phyloP scores from a whole-genome alignment of 371 early-diverging fungal genomes.

The Coemansia sp. region DNA sequence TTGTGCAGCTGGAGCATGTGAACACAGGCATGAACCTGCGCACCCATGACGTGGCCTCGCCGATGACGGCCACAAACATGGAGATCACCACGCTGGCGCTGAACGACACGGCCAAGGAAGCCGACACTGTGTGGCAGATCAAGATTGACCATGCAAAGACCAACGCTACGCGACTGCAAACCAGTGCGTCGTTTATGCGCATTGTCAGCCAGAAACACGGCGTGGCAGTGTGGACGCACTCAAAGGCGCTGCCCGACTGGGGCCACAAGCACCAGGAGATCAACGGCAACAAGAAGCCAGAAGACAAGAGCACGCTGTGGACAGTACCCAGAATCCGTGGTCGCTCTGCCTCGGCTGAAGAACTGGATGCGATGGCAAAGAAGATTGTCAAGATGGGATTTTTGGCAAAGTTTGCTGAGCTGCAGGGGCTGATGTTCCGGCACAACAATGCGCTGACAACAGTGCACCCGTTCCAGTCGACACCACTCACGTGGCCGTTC shows the following conservation, averaged over 20 bases:
- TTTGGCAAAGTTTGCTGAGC: slow-evolving; percentile 81
- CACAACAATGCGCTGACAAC: slow-evolving; percentile 89
- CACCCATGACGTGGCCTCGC: slow-evolving; percentile 97
- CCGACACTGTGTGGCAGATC: slow-evolving; percentile 51
- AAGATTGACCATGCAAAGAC: slow-evolving; percentile 38
- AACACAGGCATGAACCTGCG: slow-evolving; percentile 69
- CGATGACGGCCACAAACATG: slow-evolving; percentile 93
- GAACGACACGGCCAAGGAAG: slow-evolving; percentile 58
- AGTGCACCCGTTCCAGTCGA: slow-evolving; percentile 90
- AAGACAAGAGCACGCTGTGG: slow-evolving; percentile 79
- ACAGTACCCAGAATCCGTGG: slow-evolving; percentile 67
- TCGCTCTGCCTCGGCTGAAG: slow-evolving; percentile 54
- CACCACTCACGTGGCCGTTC: slow-evolving; percentile 90
- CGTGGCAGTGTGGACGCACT: slow-evolving; percentile 79
- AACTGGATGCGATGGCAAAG: slow-evolving; percentile 52
- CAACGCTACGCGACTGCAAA: slow-evolving; percentile 51
- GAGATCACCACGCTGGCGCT: slow-evolving; percentile 84
- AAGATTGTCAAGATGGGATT: slow-evolving; percentile 59
- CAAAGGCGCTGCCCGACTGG: slow-evolving; percentile 89
- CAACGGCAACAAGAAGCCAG: slow-evolving; percentile 90
- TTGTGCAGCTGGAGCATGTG: slow-evolving; percentile 72
- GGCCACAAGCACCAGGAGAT: slow-evolving; percentile 93
- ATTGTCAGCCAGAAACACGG: slow-evolving; percentile 78
- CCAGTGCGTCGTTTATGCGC: slow-evolving; percentile 63
- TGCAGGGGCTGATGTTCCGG: slow-evolving; percentile 85